These are phyloP conservation scores for Boletus rubroflammeus DNA, from an alignment of 768 basidiomycete species.

Conservation along the genomic window DNA sequence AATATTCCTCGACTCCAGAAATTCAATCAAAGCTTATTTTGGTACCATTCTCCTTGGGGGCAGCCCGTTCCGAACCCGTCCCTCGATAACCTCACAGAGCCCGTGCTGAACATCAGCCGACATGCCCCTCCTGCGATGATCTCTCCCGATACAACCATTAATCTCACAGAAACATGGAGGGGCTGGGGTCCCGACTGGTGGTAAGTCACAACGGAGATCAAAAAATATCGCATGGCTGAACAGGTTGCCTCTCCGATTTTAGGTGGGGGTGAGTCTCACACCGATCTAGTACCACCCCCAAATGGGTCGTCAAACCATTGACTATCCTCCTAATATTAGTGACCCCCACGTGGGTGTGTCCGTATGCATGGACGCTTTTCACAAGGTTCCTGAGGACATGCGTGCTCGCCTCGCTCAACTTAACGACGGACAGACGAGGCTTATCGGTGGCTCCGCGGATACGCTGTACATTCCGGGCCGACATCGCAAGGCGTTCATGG, in stretches of 20 bases:
- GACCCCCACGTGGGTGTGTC: constrained; percentile 44
- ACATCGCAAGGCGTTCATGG: constrained; percentile 38
- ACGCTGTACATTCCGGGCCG: constrained; percentile 47
- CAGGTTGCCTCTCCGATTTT: background rate
- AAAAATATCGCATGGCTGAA: constrained; percentile 6
- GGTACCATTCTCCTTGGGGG: constrained; percentile 51
- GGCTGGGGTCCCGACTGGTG: constrained; percentile 44
- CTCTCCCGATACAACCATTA: constrained; percentile 38
- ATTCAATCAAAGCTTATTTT: constrained; percentile 44
- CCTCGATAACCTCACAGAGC: constrained; percentile 14
- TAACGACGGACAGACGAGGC: constrained; percentile 33
- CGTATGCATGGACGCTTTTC: constrained; percentile 43
- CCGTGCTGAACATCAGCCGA: constrained; percentile 17
- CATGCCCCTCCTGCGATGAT: constrained; percentile 41
- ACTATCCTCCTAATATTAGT: constrained; percentile 14
- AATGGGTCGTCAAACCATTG: background rate
- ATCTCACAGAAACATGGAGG: constrained; percentile 39
- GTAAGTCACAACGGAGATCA: constrained; percentile 23
- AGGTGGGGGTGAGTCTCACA: constrained; percentile 41
- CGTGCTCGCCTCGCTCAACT: constrained; percentile 37
- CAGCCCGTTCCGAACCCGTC: constrained; percentile 40
- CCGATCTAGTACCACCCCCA: background rate
- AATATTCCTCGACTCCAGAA: constrained; percentile 46
- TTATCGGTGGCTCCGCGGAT: constrained; percentile 48
- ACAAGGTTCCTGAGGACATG: constrained; percentile 33